These are phyloP conservation scores for Neurospora discreta DNA, from an alignment of 495 filamentous ascomycete species.

Conservation along the genomic window DNA sequence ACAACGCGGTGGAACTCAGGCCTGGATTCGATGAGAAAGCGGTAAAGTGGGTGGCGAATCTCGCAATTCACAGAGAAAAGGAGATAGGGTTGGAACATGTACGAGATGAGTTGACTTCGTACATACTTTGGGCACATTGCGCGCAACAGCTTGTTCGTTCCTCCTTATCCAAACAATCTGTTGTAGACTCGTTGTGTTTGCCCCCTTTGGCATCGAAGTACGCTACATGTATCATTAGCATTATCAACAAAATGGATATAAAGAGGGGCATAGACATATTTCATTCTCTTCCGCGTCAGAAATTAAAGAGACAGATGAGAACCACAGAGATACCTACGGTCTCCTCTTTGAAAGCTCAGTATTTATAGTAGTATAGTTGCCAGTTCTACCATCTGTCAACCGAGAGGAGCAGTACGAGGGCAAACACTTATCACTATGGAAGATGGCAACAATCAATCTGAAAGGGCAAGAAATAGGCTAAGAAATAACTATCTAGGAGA, in stretches of 20 bases:
- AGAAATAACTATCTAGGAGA: neutral
- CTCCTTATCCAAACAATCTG: neutral
- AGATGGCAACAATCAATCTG: neutral
- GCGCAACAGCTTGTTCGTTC: neutral
- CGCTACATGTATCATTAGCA: constrained; percentile 6
- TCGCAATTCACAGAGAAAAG: neutral
- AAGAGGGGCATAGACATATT: neutral
- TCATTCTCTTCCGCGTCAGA: neutral
- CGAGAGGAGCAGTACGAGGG: no score
- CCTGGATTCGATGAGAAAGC: neutral
- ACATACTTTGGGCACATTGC: neutral
- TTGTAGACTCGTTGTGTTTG: neutral
- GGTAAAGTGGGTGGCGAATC: neutral
- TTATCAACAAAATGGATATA: neutral
- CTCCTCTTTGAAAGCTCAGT: no score
- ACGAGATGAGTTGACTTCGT: neutral
- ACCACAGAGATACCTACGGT: neutral
- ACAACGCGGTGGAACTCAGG: neutral
- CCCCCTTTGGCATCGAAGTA: neutral
- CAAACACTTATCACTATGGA: neutral
- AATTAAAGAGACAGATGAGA: neutral
- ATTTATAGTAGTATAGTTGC: no score
- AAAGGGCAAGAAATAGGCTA: neutral
- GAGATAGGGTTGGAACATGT: neutral
- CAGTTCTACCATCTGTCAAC: no score